Percentiles rank a stretch among this genome's conserved stretches.
phyloP scores from a whole-genome alignment of 2,329 filamentous ascomycete species.

The Pezicula radicicola region DNA sequence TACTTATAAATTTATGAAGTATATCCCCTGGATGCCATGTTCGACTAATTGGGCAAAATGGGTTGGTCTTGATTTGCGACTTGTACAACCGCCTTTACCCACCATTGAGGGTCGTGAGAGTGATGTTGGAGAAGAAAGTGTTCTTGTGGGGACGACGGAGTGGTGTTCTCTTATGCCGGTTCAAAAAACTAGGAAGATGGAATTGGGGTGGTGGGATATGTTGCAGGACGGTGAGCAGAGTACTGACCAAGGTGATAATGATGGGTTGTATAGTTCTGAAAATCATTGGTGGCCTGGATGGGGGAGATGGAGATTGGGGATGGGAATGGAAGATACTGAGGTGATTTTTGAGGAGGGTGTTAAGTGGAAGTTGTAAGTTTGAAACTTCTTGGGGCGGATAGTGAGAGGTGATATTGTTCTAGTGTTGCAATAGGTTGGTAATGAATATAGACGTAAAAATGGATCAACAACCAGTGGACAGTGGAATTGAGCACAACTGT shows the following conservation, averaged over 20 bases:
- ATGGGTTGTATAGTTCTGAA: slow-evolving; percentile 6
- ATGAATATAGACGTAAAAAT: no score
- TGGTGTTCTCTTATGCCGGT: slow-evolving; percentile 39
- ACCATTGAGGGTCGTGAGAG: slow-evolving; percentile 27
- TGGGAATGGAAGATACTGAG: slow-evolving; percentile 27
- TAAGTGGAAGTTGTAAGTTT: slow-evolving; percentile 46
- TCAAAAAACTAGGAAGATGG: slow-evolving; percentile 27
- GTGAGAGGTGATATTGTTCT: no score
- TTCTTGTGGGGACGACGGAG: slow-evolving; percentile 39
- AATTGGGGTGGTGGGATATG: slow-evolving; percentile 46
- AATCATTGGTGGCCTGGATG: slow-evolving; percentile 47
- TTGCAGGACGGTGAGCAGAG: neutral
- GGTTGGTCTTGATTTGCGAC: slow-evolving; percentile 38
- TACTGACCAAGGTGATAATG: neutral
- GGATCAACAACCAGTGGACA: no score
- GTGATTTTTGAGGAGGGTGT: slow-evolving; percentile 26
- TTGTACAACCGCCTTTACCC: slow-evolving; percentile 49
- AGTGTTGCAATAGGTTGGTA: no score
- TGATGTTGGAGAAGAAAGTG: slow-evolving; percentile 31
- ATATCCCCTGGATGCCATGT: slow-evolving; percentile 41
- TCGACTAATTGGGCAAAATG: slow-evolving; percentile 34
- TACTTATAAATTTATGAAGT: slow-evolving; percentile 38
- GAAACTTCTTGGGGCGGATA: neutral
- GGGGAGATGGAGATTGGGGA: slow-evolving; percentile 39
- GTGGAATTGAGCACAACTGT: no score